Base-by-base conservation (phyloP, 768 basidiomycete genomes). In the Phlebiopsis flavidoalba region DNA sequence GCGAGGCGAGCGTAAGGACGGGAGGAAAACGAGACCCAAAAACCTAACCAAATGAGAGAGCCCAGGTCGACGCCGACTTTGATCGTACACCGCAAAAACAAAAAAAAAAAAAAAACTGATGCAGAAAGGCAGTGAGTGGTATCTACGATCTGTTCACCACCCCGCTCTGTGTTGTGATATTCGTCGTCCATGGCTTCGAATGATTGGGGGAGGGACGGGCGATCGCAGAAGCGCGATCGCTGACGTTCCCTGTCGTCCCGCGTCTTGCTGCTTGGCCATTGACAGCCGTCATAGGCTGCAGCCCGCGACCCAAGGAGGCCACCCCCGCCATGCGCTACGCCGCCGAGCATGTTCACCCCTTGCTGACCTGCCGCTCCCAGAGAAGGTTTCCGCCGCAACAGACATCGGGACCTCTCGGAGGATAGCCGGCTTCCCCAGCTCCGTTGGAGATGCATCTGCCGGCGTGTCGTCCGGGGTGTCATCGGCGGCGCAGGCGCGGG, bases 391-490 rank as follows among this genome's bases (percentile, higher is more conserved):
- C 88, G 78, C 21, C 94, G 79, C 63, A 96, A n/a, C n/a, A n/a
- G n/a, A n/a, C n/a, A n/a, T n/a, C n/a, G n/a, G n/a, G 74, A 60
- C 87, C n/a, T 89, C 73, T 96, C 94, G 35, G 89, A 88, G 69
- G n/a, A n/a, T n/a, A n/a, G n/a, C n/a, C n/a, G n/a, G n/a, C n/a
- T n/a, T n/a, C n/a, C n/a, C n/a, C n/a, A 96, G 77, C 73, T 96
- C 94, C 4, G 86, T 88, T 58, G n/a, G 86, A 79, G 50, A 95
- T n/a, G 78, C 91, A 95, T 95, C 65, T 83, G 80, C 53, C 91
- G 79, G 2, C 94, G 82, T 2, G 92, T 94, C 47, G 94, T 93
- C 37, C 89, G 85, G 0, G 94, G 94, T 0, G 91, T 92, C 65
- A 88, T 87, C 2, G 91, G 90, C 17, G 83, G 76, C 4, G 77